A percentile compares a stretch with the other conserved stretches of the same genome.
Evolutionary conservation across 2,329 filamentous ascomycete genomes (phyloP).

Genomic region (Aspergillus sp.): DNA sequence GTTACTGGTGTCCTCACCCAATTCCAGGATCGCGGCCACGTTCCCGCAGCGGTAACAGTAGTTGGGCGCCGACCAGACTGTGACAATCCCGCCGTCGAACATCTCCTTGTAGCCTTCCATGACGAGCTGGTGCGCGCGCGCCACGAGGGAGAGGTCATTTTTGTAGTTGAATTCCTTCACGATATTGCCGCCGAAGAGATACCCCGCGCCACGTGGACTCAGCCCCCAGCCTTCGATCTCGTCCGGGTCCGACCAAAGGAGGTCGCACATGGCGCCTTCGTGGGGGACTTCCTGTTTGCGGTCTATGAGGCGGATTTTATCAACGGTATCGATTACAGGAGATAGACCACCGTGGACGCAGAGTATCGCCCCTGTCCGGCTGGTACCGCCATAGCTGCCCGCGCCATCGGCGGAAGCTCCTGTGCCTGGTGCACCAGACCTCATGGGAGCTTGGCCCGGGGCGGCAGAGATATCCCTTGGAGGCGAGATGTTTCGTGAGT

Average conservation of each 20-base stretch:
- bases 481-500: slow-evolving; percentile 31
- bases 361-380: slow-evolving; percentile 71
- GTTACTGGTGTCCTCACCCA: slow-evolving; percentile 79
- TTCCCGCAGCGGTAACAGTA: slow-evolving; percentile 98
- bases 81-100: slow-evolving; percentile 93
- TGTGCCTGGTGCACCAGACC: slow-evolving; percentile 68
- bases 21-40: slow-evolving; percentile 86
- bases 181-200: slow-evolving; percentile 94
- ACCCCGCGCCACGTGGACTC: slow-evolving; percentile 85
- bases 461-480: slow-evolving; percentile 38
- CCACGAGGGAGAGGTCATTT: slow-evolving; percentile 92
- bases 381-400: slow-evolving; percentile 32
- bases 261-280: slow-evolving; percentile 95
- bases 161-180: slow-evolving; percentile 99
- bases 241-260: slow-evolving; percentile 97
- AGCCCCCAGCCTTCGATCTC: slow-evolving; percentile 98
- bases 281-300: slow-evolving; percentile 97
- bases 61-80: slow-evolving; percentile 92
- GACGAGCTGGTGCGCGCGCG: slow-evolving; percentile 92
- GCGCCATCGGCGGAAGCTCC: slow-evolving; percentile 64
- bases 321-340: slow-evolving; percentile 83
- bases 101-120: slow-evolving; percentile 99
- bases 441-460: slow-evolving; percentile 37
- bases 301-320: slow-evolving; percentile 91
- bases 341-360: slow-evolving; percentile 93